Evolutionary conservation across 2,329 filamentous ascomycete genomes (phyloP), one percentile per base, ranked within the genome.

Genomic region (Elsinoe arachidis): DNA sequence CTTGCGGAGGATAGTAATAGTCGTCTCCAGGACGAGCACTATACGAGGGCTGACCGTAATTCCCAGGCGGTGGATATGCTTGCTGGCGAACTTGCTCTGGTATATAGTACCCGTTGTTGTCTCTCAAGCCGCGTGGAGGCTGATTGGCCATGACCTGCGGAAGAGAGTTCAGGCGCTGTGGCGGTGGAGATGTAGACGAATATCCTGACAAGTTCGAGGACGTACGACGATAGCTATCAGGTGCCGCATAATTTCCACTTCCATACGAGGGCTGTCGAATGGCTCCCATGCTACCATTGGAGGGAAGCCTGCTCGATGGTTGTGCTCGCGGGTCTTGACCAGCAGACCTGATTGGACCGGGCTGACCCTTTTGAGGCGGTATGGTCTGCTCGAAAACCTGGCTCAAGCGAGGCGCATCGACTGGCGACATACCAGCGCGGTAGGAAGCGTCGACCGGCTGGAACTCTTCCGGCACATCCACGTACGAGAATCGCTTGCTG

Each of bases 101-200:
- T n/a, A 56, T 56, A 26, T 56, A 56, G n/a, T 56, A 56, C 10
- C 54, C 54, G 9, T 43, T 43, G 23, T 49, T 46, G 33, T 56
- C 54, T 23, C 23, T 6, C 7, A 33, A 44, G 6, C 54, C 54
- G 19, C 14, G 15, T 11, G 54, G 54, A 23, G 54, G 30, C 7
- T 23, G 15, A 38, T 49, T 56, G 10, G 43, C 41, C 15, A 46
- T 35, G 38, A 49, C 39, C 30, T 26, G 37, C 5, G 21, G 21
- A 6, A 49, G 33, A n/a, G 23, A 34, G n/a, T 46, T 37, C n/a
- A 46, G 14, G 11, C 54, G 39, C 30, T 34, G 43, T 19, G 19
- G 54, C 39, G 39, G 41, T 14, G 54, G 33, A 12, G 54, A 21
- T 10, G 41, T 14, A n/a, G 17, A 30, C 11, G 39, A 35, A 14